These are phyloP conservation scores for Myxozyma monticola DNA, from an alignment of 805 yeast genomes.

Conservation along the genomic window DNA sequence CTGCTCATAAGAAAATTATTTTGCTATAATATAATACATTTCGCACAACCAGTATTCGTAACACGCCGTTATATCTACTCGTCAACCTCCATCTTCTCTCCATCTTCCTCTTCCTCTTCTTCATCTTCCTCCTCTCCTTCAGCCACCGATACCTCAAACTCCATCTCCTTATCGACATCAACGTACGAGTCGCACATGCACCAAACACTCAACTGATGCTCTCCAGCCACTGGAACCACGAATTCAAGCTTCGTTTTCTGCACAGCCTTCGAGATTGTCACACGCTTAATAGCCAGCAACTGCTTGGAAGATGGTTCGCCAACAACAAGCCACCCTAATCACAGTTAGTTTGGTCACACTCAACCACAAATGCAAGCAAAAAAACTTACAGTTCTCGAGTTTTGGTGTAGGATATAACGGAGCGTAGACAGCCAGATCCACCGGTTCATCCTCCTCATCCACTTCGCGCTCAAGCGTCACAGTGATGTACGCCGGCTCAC, in stretches of 20 bases:
- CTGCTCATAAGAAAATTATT: neutral
- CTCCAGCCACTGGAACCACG: constrained; percentile 60
- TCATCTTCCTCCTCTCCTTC: constrained; percentile 34
- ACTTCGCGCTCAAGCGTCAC: constrained; percentile 42
- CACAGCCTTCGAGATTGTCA: constrained; percentile 52
- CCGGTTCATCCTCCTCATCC: constrained; percentile 70
- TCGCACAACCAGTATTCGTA: too few relatives aligned
- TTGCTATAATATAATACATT: neutral
- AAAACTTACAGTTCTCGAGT: constrained; percentile 49
- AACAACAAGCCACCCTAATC: constrained; percentile 76
- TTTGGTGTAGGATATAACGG: constrained; percentile 61
- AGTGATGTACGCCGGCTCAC: constrained; percentile 49
- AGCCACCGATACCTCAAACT: constrained; percentile 43
- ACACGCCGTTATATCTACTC: too few relatives aligned
- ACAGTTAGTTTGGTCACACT: constrained; percentile 33
- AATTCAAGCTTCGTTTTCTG: constrained; percentile 58
- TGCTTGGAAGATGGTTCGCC: constrained; percentile 65
- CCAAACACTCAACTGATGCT: constrained; percentile 68
- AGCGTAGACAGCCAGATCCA: constrained; percentile 58
- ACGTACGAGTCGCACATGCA: constrained; percentile 86
- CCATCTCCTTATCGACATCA: constrained; percentile 87
- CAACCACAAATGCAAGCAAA: neutral
- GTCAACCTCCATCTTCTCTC: neutral
- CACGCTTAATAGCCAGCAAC: constrained; percentile 71
- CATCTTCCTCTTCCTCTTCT: constrained; percentile 30